phyloP scores from a whole-genome alignment of 169 alveolate genomes.

The Babesia bovis region DNA sequence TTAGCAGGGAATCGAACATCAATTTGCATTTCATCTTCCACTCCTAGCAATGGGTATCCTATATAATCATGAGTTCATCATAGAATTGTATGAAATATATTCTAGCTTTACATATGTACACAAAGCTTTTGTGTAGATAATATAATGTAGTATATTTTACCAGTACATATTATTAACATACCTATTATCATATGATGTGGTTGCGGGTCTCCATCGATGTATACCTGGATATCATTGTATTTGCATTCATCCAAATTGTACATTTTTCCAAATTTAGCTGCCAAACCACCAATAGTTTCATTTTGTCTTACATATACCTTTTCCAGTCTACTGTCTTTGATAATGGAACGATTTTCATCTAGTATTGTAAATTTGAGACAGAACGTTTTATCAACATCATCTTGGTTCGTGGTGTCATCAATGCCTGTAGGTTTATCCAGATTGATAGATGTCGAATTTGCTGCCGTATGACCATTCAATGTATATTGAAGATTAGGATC shows the following conservation, averaged over 20 bases:
- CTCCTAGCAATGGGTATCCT: slow-evolving; percentile 22
- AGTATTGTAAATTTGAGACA: slow-evolving; percentile 55
- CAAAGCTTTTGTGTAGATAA: too few relatives aligned
- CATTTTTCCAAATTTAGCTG: slow-evolving; percentile 53
- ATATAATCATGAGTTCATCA: background rate
- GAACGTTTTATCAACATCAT: background rate
- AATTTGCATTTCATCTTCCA: slow-evolving; percentile 61
- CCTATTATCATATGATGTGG: slow-evolving; percentile 53
- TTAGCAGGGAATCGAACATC: slow-evolving; percentile 50
- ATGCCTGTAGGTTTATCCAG: background rate
- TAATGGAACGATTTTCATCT: slow-evolving; percentile 42
- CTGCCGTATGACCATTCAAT: background rate
- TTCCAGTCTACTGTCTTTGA: slow-evolving; percentile 49
- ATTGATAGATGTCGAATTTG: background rate
- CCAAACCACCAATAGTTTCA: slow-evolving; percentile 57
- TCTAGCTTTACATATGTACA: too few relatives aligned
- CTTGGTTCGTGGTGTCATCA: too few relatives aligned
- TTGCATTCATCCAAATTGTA: slow-evolving; percentile 37
- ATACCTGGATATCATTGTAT: slow-evolving; percentile 23
- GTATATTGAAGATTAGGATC: background rate
- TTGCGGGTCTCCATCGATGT: slow-evolving; percentile 59
- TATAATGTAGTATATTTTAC: too few relatives aligned
- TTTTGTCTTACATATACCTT: slow-evolving; percentile 34
- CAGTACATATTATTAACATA: slow-evolving; percentile 2
- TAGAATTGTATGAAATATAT: too few relatives aligned